Evolutionary conservation across 495 filamentous ascomycete species (phyloP).

Genomic region (Talaromyces ruber): DNA sequence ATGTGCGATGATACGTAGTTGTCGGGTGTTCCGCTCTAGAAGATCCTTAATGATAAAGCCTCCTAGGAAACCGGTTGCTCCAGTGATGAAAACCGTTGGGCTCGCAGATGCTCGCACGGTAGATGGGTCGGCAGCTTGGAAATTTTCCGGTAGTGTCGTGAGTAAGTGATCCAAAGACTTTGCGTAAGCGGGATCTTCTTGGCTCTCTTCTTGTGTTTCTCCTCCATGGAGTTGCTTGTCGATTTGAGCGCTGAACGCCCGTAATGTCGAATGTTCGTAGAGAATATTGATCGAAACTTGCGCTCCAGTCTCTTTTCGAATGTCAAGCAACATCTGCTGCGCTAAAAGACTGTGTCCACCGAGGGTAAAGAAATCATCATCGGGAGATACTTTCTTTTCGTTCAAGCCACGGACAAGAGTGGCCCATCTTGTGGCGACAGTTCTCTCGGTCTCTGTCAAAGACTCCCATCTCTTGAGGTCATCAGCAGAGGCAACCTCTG

Average conservation of each 20-base stretch:
- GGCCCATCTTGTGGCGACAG: constrained; percentile 61
- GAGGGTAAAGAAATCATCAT: constrained; percentile 76
- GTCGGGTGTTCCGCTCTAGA: constrained; percentile 48
- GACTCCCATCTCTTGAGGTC: constrained; percentile 13
- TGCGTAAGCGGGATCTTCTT: constrained; percentile 40
- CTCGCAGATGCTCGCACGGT: constrained; percentile 8
- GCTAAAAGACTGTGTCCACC: constrained; percentile 85
- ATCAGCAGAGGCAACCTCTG: constrained; percentile 26
- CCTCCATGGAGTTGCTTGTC: constrained; percentile 29
- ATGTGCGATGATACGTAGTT: constrained; percentile 62
- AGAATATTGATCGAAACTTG: constrained; percentile 71
- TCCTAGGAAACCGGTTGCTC: constrained; percentile 87
- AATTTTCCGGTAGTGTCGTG: constrained; percentile 36
- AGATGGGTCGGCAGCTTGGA: neutral
- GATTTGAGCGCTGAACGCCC: constrained; percentile 64
- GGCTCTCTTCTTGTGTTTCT: constrained; percentile 14
- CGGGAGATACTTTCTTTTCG: constrained; percentile 48
- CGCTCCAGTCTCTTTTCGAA: constrained; percentile 54
- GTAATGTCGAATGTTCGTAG: constrained; percentile 67
- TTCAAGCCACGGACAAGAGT: constrained; percentile 43
- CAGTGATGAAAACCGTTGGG: constrained; percentile 72
- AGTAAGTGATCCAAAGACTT: constrained; percentile 54
- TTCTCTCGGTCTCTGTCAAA: constrained; percentile 57
- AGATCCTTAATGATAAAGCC: constrained; percentile 72
- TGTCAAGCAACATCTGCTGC: constrained; percentile 71